Evolutionary conservation across 495 filamentous ascomycete species (phyloP).

Genomic region (Aspergillus coremiiformis): DNA sequence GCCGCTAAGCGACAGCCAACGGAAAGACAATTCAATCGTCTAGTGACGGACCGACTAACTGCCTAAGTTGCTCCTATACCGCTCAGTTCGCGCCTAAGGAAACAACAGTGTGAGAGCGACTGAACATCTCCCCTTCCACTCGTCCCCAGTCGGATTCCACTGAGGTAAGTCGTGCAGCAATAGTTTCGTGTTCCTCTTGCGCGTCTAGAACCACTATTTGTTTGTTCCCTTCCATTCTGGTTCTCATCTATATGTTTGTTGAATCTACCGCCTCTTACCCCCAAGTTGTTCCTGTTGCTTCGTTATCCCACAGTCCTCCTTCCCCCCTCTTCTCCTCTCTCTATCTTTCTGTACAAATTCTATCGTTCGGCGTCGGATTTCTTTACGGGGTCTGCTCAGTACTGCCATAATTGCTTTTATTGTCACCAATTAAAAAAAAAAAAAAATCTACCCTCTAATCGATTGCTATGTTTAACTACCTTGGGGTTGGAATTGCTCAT

Average conservation of each 20-base stretch:
- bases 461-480: conserved; percentile 7
- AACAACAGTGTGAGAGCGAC: conserved; percentile 8
- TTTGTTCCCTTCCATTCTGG: neutral
- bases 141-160: conserved; percentile 4
- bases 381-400: neutral
- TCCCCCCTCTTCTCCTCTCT: too few relatives aligned
- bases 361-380: neutral
- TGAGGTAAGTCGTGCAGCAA: conserved; percentile 17
- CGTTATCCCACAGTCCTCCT: neutral
- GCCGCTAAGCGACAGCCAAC: conserved; percentile 44
- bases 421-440: neutral
- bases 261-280: neutral
- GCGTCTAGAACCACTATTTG: conserved; percentile 8
- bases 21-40: conserved; percentile 18
- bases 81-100: conserved; percentile 21
- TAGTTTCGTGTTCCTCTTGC: conserved; percentile 14
- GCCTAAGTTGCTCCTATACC: conserved; percentile 19
- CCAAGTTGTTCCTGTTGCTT: neutral
- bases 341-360: neutral
- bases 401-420: neutral
- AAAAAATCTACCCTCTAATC: neutral
- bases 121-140: conserved; percentile 8
- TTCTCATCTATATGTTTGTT: conserved; percentile 2
- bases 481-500: conserved; percentile 25
- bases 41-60: conserved; percentile 28